Evolutionary conservation across 2,329 filamentous ascomycete genomes (phyloP).

Genomic region (Cytospora paraplurivora): DNA sequence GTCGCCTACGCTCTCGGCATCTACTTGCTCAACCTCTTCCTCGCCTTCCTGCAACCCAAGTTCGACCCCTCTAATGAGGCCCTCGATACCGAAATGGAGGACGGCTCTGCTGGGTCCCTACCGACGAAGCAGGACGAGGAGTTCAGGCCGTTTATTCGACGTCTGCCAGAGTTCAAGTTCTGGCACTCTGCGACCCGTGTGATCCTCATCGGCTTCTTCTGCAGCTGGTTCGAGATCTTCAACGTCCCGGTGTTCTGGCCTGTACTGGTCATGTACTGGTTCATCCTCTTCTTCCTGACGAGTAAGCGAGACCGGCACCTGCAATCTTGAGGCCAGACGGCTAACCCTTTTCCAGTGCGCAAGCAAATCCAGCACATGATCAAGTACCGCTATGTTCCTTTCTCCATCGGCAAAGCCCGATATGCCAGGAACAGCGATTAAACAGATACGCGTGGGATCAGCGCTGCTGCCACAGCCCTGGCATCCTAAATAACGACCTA

Average conservation of each 20-base stretch:
- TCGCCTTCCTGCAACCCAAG: constrained; percentile 97
- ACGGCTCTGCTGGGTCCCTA: constrained; percentile 77
- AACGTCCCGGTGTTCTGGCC: constrained; percentile 99
- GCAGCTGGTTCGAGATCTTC: constrained; percentile 92
- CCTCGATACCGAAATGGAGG: constrained; percentile 93
- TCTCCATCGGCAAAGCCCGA: constrained; percentile 85
- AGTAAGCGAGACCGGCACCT: constrained; percentile 61
- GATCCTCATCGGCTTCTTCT: constrained; percentile 78
- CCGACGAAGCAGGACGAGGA: constrained; percentile 97
- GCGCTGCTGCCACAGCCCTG: background rate
- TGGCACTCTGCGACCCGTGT: constrained; percentile 96
- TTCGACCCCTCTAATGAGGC: constrained; percentile 95
- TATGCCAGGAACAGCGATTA: constrained; percentile 67
- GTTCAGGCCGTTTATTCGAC: constrained; percentile 94
- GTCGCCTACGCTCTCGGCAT: constrained; percentile 98
- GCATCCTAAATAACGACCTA: constrained; percentile 7
- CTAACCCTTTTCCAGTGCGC: constrained; percentile 67
- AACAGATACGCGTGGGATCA: constrained; percentile 12
- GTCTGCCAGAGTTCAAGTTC: constrained; percentile 99
- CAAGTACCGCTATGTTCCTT: constrained; percentile 98
- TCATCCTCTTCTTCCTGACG: constrained; percentile 93
- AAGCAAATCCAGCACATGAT: constrained; percentile 99
- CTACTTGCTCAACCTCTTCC: constrained; percentile 98
- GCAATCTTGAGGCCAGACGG: background rate
- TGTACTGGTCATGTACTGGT: constrained; percentile 96